Conservation (phyloP, 2,329 filamentous ascomycete genomes). For the Fusarium poae region DNA sequence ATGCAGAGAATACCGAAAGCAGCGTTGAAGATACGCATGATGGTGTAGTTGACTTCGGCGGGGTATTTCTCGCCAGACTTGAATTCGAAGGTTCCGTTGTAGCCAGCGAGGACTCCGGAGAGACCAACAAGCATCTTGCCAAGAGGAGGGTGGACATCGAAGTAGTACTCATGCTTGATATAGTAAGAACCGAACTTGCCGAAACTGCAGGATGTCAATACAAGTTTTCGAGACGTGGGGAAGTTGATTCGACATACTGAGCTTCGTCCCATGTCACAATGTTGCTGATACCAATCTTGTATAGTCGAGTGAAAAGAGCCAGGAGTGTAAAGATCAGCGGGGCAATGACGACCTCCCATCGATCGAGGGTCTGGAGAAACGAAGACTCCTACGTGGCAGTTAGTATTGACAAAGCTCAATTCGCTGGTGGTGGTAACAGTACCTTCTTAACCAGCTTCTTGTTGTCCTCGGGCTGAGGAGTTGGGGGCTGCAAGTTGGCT, state of each 20-base stretch:
- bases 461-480: slow-evolving; percentile 67
- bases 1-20: slow-evolving; percentile 93
- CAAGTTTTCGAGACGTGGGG: neutral
- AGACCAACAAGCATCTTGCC: slow-evolving; percentile 99
- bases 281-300: slow-evolving; percentile 76
- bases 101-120: slow-evolving; percentile 94
- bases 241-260: slow-evolving; percentile 62
- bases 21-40: slow-evolving; percentile 98
- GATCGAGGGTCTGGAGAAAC: slow-evolving; percentile 71
- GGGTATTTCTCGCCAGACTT: slow-evolving; percentile 98
- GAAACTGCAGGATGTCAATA: slow-evolving; percentile 68
- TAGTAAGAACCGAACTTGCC: slow-evolving; percentile 99
- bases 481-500: slow-evolving; percentile 52
- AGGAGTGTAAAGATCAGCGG: slow-evolving; percentile 72
- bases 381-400: slow-evolving; percentile 63
- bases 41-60: slow-evolving; percentile 93
- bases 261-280: slow-evolving; percentile 78
- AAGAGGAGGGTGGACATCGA: slow-evolving; percentile 88
- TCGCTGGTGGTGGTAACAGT: neutral
- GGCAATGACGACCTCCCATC: slow-evolving; percentile 73
- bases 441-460: slow-evolving; percentile 72
- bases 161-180: slow-evolving; percentile 99
- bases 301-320: slow-evolving; percentile 75
- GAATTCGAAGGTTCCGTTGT: slow-evolving; percentile 99
- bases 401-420: slow-evolving; percentile 29